Percentiles rank a stretch among this genome's conserved stretches.
Evolutionary conservation across 805 yeast genomes (phyloP).

Genomic region (Pichia pseudocactophila): DNA sequence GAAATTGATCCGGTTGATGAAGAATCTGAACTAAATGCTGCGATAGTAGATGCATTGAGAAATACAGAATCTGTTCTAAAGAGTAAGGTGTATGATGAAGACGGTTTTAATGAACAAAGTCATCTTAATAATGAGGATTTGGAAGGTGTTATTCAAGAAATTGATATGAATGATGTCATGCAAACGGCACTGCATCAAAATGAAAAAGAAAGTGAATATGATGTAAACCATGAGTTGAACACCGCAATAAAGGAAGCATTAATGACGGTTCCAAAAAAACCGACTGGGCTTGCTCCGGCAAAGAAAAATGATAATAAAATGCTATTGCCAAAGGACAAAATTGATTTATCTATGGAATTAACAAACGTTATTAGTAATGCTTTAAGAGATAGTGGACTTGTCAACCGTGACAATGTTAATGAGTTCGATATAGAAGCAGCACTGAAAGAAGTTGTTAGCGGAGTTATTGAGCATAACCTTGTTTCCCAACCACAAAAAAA

Average conservation of each 20-base stretch:
- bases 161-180: slow-evolving; percentile 14
- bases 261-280: slow-evolving; percentile 1
- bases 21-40: slow-evolving; percentile 16
- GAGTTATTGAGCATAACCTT: slow-evolving; percentile 34
- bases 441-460: slow-evolving; percentile 46
- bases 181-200: slow-evolving; percentile 14
- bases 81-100: not conserved
- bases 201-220: slow-evolving; percentile 17
- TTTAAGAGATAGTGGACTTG: slow-evolving; percentile 10
- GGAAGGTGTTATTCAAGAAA: slow-evolving; percentile 10
- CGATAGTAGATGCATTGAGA: slow-evolving; percentile 21
- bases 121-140: slow-evolving; percentile 1
- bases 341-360: slow-evolving; percentile 12
- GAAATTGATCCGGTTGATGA: slow-evolving; percentile 4
- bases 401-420: slow-evolving; percentile 5
- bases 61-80: slow-evolving; percentile 8
- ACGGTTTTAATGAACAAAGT: slow-evolving; percentile 6
- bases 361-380: slow-evolving; percentile 22
- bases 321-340: not conserved
- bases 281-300: not conserved
- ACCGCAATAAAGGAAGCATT: slow-evolving; percentile 7
- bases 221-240: slow-evolving; percentile 2
- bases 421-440: slow-evolving; percentile 42
- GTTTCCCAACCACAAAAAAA: slow-evolving; percentile 12
- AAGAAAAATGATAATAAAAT: slow-evolving; percentile 3